Evolutionary conservation across 2,329 filamentous ascomycete species (phyloP), one percentile per base, ranked within the genome.

Genomic region (Neonectria coccinea): DNA sequence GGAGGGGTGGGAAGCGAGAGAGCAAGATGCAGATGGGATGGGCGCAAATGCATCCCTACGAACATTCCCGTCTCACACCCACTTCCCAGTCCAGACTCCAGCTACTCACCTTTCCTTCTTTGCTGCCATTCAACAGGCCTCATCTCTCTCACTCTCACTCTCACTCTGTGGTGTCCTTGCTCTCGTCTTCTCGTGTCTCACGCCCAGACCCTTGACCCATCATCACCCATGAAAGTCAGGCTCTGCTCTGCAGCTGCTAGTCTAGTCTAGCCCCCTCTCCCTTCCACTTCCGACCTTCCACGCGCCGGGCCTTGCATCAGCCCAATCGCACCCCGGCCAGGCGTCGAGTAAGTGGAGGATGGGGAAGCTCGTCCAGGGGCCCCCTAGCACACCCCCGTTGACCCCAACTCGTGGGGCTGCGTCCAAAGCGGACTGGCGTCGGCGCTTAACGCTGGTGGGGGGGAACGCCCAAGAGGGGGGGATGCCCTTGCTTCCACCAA

Each of bases 361-460:
- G 60, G 62, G 63, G 65, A 65, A 64, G n/a, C 55, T 56, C 45
- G 33, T 57, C 54, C 47, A 54, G 39, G 33, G 58, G 42, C 42
- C 52, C 41, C 41, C 52, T 22, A 29, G 41, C 58, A 36, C 20
- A 27, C 25, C 47, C 45, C 51, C 42, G 47, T 33, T 27, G 52
- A 65, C 66, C 69, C 66, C 70, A 77, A 74, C 73, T 65, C 75
- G 75, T 76, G 76, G 80, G 80, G 79, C 80, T 83, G 83, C 83
- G 84, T 80, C 48, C 78, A 76, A 78, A 77, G 74, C 73, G 76
- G 80, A 82, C 83, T 85, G 82, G 81, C 80, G 77, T 83, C 81
- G 83, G 86, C 86, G 86, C 85, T 88, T 88, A 88, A 79, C 74
- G 76, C 75, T 76, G 70, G 77, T 67, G 75, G 75, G 79, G 68